These are phyloP conservation scores for Lactarius sp. DNA, from an alignment of 768 basidiomycete species.

Conservation along the genomic window DNA sequence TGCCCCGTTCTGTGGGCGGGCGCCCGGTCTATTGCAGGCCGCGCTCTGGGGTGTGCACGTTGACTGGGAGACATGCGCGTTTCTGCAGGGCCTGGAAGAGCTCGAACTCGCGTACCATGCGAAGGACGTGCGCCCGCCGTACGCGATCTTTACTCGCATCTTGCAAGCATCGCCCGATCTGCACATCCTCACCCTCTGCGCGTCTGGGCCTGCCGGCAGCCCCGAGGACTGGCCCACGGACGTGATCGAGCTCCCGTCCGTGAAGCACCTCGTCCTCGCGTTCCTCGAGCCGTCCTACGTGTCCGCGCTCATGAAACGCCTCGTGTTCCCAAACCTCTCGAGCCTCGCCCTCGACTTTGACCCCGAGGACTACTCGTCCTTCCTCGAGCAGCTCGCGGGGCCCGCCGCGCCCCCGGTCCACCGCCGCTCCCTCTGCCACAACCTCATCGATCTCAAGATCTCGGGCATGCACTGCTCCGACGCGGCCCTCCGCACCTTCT, in stretches of 20 bases:
- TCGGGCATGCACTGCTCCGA: constrained; percentile 43
- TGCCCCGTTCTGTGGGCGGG: constrained; percentile 49
- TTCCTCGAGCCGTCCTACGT: constrained; percentile 33
- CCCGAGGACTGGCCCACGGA: constrained; percentile 36
- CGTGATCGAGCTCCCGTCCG: constrained; percentile 26
- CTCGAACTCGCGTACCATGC: constrained; percentile 61
- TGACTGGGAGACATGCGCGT: constrained; percentile 50
- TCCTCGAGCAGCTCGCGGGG: constrained; percentile 42
- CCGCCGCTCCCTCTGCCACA: constrained; percentile 40
- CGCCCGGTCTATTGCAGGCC: constrained; percentile 46
- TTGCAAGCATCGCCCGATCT: constrained; percentile 52
- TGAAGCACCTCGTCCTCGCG: constrained; percentile 33
- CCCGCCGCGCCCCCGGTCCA: constrained; percentile 34
- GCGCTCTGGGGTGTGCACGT: constrained; percentile 68
- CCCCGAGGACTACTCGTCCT: constrained; percentile 46
- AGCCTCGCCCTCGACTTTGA: constrained; percentile 51
- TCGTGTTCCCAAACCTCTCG: constrained; percentile 36
- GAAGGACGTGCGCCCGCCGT: constrained; percentile 59
- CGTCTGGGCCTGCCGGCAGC: constrained; percentile 51
- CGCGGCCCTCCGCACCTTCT: constrained; percentile 36
- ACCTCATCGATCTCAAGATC: constrained; percentile 51
- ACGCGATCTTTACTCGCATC: constrained; percentile 47
- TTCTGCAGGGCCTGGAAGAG: constrained; percentile 44
- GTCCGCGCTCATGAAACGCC: constrained; percentile 32
- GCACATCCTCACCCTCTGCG: constrained; percentile 44